phyloP scores from a whole-genome alignment of 2,329 filamentous ascomycete genomes.

The Aspergillus intermedius region DNA sequence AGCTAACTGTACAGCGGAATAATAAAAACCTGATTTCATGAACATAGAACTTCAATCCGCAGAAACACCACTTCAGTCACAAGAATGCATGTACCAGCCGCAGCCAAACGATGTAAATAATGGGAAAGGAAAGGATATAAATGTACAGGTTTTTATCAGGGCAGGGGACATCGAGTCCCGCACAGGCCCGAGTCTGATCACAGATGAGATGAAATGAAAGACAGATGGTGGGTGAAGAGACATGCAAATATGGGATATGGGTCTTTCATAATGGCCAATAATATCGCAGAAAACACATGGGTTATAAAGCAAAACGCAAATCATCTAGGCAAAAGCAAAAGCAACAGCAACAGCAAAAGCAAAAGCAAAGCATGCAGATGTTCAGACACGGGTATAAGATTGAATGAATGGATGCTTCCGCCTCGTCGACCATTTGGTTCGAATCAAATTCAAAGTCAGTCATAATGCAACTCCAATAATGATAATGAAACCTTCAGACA shows the following conservation, averaged over 20 bases:
- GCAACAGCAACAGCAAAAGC: background rate
- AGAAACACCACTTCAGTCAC: background rate
- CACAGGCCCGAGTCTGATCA: background rate
- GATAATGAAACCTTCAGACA: constrained; percentile 12
- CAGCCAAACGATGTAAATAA: background rate
- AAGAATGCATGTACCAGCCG: background rate
- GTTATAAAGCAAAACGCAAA: constrained; percentile 1
- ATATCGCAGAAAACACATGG: background rate
- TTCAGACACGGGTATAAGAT: constrained; percentile 24
- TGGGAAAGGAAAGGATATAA: constrained; percentile 9
- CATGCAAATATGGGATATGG: background rate
- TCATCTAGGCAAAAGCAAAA: constrained; percentile 16
- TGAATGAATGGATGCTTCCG: constrained; percentile 12
- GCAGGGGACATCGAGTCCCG: background rate
- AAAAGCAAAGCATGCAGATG: constrained; percentile 19
- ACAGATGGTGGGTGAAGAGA: background rate
- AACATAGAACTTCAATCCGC: too few species aligned
- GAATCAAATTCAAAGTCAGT: constrained; percentile 17
- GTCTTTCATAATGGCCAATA: background rate
- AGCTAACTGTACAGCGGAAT: background rate
- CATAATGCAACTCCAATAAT: constrained; percentile 16
- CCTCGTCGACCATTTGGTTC: constrained; percentile 12
- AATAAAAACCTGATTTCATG: too few species aligned
- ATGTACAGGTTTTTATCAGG: constrained; percentile 9
- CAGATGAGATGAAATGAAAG: background rate